These are phyloP conservation scores for Prunus mira DNA, from an alignment of 306 rosid species.

Conservation along the genomic window DNA sequence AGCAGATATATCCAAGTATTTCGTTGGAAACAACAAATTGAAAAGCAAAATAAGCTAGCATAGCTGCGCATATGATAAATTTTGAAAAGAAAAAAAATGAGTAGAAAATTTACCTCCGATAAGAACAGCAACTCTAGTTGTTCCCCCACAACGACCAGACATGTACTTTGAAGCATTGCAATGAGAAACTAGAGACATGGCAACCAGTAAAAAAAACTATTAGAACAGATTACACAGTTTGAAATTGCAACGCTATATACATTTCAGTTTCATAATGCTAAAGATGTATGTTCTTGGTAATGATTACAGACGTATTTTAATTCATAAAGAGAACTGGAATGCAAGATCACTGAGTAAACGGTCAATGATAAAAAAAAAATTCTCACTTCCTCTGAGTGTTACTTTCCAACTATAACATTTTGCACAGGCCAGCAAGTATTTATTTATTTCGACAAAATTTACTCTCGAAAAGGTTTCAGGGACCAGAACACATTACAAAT, in stretches of 20 bases:
- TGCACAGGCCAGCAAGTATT: not conserved
- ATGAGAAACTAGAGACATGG: slow-evolving; percentile 32
- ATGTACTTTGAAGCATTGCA: slow-evolving; percentile 47
- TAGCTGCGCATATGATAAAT: not conserved
- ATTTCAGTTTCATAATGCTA: slow-evolving; percentile 4
- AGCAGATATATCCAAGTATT: not conserved
- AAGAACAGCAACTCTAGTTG: slow-evolving; percentile 39
- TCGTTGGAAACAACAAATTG: not conserved
- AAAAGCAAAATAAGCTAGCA: not conserved
- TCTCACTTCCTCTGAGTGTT: not conserved
- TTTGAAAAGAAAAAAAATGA: not conserved
- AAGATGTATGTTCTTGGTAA: not conserved
- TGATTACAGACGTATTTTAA: not conserved
- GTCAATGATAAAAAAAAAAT: not conserved
- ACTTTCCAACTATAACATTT: not conserved
- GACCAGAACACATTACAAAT: not conserved
- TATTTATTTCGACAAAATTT: too few species aligned
- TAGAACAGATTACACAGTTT: slow-evolving; percentile 17
- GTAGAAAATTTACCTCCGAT: slow-evolving; percentile 58
- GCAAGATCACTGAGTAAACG: not conserved
- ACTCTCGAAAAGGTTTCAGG: not conserved
- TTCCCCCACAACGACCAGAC: slow-evolving; percentile 51
- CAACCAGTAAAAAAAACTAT: slow-evolving; percentile 18
- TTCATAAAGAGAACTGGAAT: not conserved
- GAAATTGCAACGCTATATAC: not conserved